Base-by-base conservation (phyloP, 192 early-diverging fungal genomes). In the Backusella liffmaniae region DNA sequence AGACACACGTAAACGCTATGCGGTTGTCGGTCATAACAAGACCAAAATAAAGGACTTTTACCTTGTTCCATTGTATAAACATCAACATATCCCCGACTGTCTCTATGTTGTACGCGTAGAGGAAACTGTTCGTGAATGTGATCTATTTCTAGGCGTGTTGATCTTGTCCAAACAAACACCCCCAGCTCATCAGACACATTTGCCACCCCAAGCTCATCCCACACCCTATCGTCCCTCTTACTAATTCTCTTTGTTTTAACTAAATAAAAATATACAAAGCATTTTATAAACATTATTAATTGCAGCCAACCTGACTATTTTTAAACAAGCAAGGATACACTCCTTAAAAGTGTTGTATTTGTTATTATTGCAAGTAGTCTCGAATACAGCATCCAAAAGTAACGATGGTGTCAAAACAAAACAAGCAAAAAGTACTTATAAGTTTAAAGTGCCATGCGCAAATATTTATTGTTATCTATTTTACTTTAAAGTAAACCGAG, bases 1-100 rank as follows among this genome's bases (percentile, higher is more conserved):
- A 68, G 73, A 84, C n/a, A 79, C 79, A 13, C 83, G 87, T 65
- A 65, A 81, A 15, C 83, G 92, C n/a, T 88, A 85, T 77, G 93
- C 91, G 5, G 92, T 93, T 0, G 85, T 94, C 10, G 90, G 86
- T n/a, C 84, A 90, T 44, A 84, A 85, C 66, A 89, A 87, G 34
- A 83, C 88, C 15, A 84, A 76, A 44, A 87, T 94, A 23, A 94
- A 92, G 77, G 93, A 94, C 66, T 88, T 94, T 88, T 94, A 94
- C 75, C 32, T 94, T 37, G 79, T 94, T 6, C 92, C 93, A 37
- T 71, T 94, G 8, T 75, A 73, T 34, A 76, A 79, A 16, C 82
- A 82, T 8, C 88, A 89, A 6, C 67, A 82, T 35, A 71, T 93
- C 13, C 92, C 92, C 8, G 69, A 75, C 44, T 92, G 86, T 77